Evolutionary conservation across 768 basidiomycete genomes (phyloP), one percentile per base, ranked within the genome.

Genomic region (Agaricus sinodeliciosus): DNA sequence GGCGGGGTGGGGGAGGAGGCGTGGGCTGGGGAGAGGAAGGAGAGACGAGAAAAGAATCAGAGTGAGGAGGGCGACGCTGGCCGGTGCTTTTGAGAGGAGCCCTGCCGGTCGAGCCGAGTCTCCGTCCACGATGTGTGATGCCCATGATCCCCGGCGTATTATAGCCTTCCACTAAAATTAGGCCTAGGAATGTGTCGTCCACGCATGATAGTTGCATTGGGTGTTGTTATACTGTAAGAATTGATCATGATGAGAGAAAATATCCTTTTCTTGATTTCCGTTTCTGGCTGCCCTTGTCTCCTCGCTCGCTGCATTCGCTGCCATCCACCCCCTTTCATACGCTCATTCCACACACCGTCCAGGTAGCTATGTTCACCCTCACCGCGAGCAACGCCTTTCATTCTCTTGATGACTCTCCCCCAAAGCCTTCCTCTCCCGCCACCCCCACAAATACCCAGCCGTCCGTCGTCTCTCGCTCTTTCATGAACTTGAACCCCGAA

Each of bases 371-470:
- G 67, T 65, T 68, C 55, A 63, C 71, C 34, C 64, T 72, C 62
- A 62, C 70, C 48, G 62, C 67, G 26, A 31, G 11, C 58, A 58
- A 61, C 49, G 45, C 59, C 55, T 60, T 66, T 56, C 63, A 62
- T 54, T 53, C 65, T 49, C 59, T 67, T 43, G 74, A 75, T 49
- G 65, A 71, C 45, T 62, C 74, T 11, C 61, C 65, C 49, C 68
- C 78, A 16, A 72, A 73, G 49, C 68, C 74, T 1, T 62, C 72
- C 1, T 75, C 76, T 2, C 77, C 76, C 16, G 66, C 70, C 9
- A 75, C 77, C 6, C 74, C 76, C 61, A 60, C 67, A 43, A 55
- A 11, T 2, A 11, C 55, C 35, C 73, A 74, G 53, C 65, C 66
- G 41, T 52, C 59, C 39, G 48, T 56, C 26, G 65, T 61, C 41